Percentiles rank a stretch among this genome's conserved stretches.
These are phyloP conservation scores for Fonsecaea nubica DNA, from an alignment of 2,329 filamentous ascomycete genomes.

Conservation along the genomic window DNA sequence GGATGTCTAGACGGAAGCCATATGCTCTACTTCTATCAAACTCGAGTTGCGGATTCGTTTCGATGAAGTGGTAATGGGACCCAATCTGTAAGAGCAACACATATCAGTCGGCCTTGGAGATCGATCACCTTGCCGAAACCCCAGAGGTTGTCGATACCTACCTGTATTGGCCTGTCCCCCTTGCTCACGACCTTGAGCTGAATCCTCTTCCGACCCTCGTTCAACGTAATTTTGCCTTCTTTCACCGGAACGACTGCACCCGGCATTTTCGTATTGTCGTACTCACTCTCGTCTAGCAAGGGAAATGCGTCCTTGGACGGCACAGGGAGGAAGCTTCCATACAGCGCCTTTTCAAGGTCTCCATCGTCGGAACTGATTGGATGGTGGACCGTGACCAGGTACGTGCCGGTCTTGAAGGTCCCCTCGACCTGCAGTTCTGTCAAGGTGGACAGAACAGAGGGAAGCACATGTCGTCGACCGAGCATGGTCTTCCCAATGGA, in stretches of 20 bases:
- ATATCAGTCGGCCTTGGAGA: slow-evolving; percentile 1
- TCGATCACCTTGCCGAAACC: no score
- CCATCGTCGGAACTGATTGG: slow-evolving; percentile 87
- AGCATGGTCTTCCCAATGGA: slow-evolving; percentile 88
- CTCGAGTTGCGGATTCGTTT: slow-evolving; percentile 86
- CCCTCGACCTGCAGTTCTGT: slow-evolving; percentile 91
- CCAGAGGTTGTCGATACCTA: slow-evolving; percentile 45
- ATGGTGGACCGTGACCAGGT: slow-evolving; percentile 91
- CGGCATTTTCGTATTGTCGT: slow-evolving; percentile 71
- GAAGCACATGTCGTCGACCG: slow-evolving; percentile 87
- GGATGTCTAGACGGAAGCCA: slow-evolving; percentile 85
- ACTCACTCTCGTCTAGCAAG: slow-evolving; percentile 67
- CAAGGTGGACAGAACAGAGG: slow-evolving; percentile 78
- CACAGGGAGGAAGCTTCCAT: slow-evolving; percentile 87
- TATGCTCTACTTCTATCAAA: slow-evolving; percentile 86
- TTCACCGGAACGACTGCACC: slow-evolving; percentile 79
- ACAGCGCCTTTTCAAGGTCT: slow-evolving; percentile 82
- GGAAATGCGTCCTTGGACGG: slow-evolving; percentile 74
- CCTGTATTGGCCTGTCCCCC: slow-evolving; percentile 89
- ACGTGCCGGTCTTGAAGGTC: slow-evolving; percentile 88
- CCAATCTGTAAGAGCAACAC: slow-evolving; percentile 62
- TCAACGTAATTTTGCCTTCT: slow-evolving; percentile 70
- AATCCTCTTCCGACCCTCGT: slow-evolving; percentile 75
- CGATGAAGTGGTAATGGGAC: slow-evolving; percentile 95
- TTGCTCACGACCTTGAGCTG: slow-evolving; percentile 79